Percentiles rank a stretch among this genome's conserved stretches.
Conservation (phyloP, 2,329 filamentous ascomycete genomes). For the Phaeophleospora eucalypticola region DNA sequence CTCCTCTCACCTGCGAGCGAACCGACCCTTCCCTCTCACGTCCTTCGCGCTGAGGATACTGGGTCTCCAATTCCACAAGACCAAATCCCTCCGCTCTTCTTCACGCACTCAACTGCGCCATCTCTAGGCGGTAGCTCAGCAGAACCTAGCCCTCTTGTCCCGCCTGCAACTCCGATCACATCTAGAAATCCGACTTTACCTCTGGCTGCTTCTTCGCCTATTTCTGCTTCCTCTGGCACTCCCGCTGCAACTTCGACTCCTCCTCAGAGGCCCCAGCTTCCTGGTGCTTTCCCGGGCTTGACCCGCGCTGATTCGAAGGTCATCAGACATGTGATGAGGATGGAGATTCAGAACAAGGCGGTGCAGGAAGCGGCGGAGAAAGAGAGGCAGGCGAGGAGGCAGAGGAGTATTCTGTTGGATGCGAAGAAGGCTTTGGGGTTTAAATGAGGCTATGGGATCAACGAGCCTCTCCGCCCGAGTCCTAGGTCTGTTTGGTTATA, state of each 20-base stretch:
- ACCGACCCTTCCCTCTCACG: slow-evolving; percentile 14
- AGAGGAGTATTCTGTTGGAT: slow-evolving; percentile 7
- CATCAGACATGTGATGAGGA: slow-evolving; percentile 14
- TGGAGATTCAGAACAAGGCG: slow-evolving; percentile 16
- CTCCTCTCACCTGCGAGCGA: background rate
- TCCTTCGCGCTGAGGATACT: slow-evolving; percentile 11
- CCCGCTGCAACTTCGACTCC: background rate
- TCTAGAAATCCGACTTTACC: background rate
- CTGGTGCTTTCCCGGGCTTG: background rate
- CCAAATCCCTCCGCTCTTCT: slow-evolving; percentile 9
- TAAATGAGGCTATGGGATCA: background rate
- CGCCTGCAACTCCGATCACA: background rate
- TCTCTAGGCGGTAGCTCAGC: no score
- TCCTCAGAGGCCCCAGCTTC: no score
- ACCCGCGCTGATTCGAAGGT: slow-evolving; percentile 6
- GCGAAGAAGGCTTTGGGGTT: slow-evolving; percentile 5
- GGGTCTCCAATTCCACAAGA: background rate
- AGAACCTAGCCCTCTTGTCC: background rate
- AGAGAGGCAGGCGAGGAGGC: slow-evolving; percentile 19
- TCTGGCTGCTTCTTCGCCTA: background rate
- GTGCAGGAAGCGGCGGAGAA: slow-evolving; percentile 22
- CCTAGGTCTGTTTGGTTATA: no score
- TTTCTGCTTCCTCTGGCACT: slow-evolving; percentile 1
- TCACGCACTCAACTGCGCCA: slow-evolving; percentile 11
- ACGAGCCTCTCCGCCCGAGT: no score